A percentile compares a stretch with the other conserved stretches of the same genome.
phyloP scores from a whole-genome alignment of 1,284 basidiomycete genomes.

The Ganoderma leucocontextum region DNA sequence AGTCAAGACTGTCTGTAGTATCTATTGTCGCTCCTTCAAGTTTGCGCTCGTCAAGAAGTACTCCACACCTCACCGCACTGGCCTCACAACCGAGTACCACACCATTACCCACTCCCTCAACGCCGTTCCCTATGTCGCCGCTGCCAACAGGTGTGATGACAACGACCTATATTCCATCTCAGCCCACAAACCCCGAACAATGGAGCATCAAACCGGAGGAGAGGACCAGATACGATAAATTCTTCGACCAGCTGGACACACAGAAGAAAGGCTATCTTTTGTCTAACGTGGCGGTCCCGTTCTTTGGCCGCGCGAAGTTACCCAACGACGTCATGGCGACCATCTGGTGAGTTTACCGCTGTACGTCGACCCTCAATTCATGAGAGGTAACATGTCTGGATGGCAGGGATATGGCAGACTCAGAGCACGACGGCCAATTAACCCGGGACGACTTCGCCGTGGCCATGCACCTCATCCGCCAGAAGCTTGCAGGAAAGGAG shows the following conservation, averaged over 20 bases:
- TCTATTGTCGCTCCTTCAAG: constrained; percentile 9
- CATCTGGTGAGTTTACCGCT: constrained; percentile 75
- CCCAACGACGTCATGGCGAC: constrained; percentile 86
- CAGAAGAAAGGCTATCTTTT: constrained; percentile 84
- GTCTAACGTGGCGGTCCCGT: constrained; percentile 93
- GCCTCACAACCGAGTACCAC: constrained; percentile 6
- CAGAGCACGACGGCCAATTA: constrained; percentile 87
- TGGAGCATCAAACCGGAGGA: constrained; percentile 90
- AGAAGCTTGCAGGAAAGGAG: constrained; percentile 83
- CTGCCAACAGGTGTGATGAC: constrained; percentile 8
- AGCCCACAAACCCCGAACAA: constrained; percentile 23
- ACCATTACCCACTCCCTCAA: constrained; percentile 12
- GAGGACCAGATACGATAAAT: constrained; percentile 82
- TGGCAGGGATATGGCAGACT: constrained; percentile 92
- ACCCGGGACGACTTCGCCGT: constrained; percentile 96
- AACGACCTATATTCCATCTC: constrained; percentile 18
- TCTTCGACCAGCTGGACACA: constrained; percentile 87
- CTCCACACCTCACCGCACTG: constrained; percentile 17
- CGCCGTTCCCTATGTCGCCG: constrained; percentile 26
- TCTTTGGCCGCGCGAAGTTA: constrained; percentile 93
- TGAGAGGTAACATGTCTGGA: background rate
- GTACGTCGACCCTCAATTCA: background rate
- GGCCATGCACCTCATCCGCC: constrained; percentile 94
- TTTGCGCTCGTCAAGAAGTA: constrained; percentile 27
- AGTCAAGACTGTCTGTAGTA: constrained; percentile 1